Base-by-base conservation (phyloP, 2,329 filamentous ascomycete species). In the Cladophialophora psammophila region DNA sequence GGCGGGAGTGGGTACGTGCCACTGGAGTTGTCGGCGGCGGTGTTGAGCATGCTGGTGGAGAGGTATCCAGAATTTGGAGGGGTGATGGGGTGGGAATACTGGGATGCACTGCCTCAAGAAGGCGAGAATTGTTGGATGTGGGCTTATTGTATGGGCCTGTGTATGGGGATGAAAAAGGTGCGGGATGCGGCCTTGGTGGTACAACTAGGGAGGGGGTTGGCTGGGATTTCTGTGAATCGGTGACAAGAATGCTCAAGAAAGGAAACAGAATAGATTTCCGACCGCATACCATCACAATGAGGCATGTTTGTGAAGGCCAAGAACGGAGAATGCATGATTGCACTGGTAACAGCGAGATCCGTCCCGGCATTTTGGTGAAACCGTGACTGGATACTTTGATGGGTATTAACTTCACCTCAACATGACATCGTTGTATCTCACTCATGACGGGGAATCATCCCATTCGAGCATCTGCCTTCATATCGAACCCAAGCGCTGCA, bases 1-100 rank as follows among this genome's bases (percentile, higher is more conserved):
- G 93, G 93, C 8, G 79, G 78, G 3, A 83, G 75, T 77, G 92
- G 80, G 65, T 91, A 83, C 76, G 87, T 94, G 1, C 82, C 86
- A 1, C 84, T 87, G 65, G 83, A 86, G 54, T 77, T 83, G 13
- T 79, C 92, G 31, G 82, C 83, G 10, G 80, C 82, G 18, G 86
- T 90, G 20, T 76, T 93, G 53, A 82, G 83, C 35, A 75, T 82
- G 48, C 75, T 93, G 70, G 80, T 85, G 40, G 80, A 86, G 40
- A 83, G 83, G 66, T 91, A 91, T 73, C 86, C 86, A 1, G 81
- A 81, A 0, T 95, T 97, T 76, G 94, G 93, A 0, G 94, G 94
- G 0, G 88, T 97, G 6, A 95, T 95, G 89, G 93, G 93, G 2
- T 97, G 94, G 94, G 94, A 97, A 80, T 97, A 95, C 77, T 97